Percentiles rank a stretch among this genome's conserved stretches.
phyloP scores from a whole-genome alignment of 2,329 filamentous ascomycete species.

The Alternaria triticina region DNA sequence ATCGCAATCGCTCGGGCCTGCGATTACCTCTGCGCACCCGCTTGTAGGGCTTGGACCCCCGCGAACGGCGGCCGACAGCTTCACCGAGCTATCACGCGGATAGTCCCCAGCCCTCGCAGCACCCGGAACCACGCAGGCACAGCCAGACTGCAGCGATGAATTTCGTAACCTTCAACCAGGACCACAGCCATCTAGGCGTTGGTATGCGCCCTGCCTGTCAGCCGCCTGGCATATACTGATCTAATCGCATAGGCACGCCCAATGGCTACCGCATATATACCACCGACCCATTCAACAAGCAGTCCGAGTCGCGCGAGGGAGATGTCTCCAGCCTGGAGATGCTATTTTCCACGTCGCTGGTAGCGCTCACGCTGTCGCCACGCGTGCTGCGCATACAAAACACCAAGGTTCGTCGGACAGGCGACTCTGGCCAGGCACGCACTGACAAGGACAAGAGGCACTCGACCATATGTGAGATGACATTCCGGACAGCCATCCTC shows the following conservation, averaged over 20 bases:
- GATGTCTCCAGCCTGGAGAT: slow-evolving; percentile 98
- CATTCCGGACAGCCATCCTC: slow-evolving; percentile 94
- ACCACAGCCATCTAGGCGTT: slow-evolving; percentile 95
- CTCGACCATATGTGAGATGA: slow-evolving; percentile 96
- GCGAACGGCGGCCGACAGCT: slow-evolving; percentile 33
- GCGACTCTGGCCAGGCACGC: neutral
- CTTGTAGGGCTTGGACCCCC: slow-evolving; percentile 13
- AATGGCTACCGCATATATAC: slow-evolving; percentile 96
- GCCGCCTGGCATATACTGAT: slow-evolving; percentile 2
- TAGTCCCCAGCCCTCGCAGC: slow-evolving; percentile 9
- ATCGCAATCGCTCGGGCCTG: neutral
- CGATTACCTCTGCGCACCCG: slow-evolving; percentile 9
- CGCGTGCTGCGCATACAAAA: slow-evolving; percentile 95
- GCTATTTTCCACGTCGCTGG: slow-evolving; percentile 97
- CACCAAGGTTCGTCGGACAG: slow-evolving; percentile 73
- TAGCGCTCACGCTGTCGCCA: slow-evolving; percentile 90
- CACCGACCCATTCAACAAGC: slow-evolving; percentile 93
- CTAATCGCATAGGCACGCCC: slow-evolving; percentile 71
- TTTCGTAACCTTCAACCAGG: slow-evolving; percentile 99
- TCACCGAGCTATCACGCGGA: slow-evolving; percentile 9
- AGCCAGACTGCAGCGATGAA: slow-evolving; percentile 68
- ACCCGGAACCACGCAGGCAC: slow-evolving; percentile 5
- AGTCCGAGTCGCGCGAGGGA: slow-evolving; percentile 91
- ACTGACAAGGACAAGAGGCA: slow-evolving; percentile 58
- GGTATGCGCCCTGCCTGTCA: slow-evolving; percentile 61